A percentile compares a stretch with the other conserved stretches of the same genome.
Evolutionary conservation across 805 yeast species (phyloP).

Genomic region (Ogataea philodendri): DNA sequence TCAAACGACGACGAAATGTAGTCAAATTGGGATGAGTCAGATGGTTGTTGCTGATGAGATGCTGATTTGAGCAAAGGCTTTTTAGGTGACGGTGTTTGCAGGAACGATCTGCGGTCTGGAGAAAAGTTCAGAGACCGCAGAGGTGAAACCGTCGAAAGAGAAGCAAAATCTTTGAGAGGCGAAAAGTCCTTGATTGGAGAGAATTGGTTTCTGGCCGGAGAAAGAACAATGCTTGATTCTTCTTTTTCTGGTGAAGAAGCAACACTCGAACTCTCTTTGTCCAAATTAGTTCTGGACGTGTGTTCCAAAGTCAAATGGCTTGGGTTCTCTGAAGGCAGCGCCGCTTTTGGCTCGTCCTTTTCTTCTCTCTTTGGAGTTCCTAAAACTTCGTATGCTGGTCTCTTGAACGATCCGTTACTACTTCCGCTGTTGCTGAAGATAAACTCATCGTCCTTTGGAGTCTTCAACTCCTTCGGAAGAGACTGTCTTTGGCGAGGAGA

Average conservation of each 20-base stretch:
- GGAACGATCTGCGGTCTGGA: conserved; percentile 4
- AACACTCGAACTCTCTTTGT: too few relatives aligned
- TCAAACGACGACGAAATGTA: conserved; percentile 30
- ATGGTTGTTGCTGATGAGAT: conserved; percentile 17
- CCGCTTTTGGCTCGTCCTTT: conserved; percentile 1
- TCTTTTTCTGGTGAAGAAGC: too few relatives aligned
- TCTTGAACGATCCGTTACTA: conserved; percentile 2
- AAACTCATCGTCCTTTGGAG: conserved; percentile 29
- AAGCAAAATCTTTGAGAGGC: conserved; percentile 10
- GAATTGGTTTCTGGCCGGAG: conserved; percentile 6
- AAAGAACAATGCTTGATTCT: conserved; percentile 1
- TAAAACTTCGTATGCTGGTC: conserved; percentile 18
- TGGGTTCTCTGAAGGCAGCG: too few relatives aligned
- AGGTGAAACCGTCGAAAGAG: conserved; percentile 7
- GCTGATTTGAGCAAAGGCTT: conserved; percentile 3
- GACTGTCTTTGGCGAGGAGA: conserved; percentile 16
- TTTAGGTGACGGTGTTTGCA: conserved; percentile 18
- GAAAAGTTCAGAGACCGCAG: conserved; percentile 7
- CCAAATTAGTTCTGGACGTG: conserved; percentile 2
- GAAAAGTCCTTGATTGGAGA: conserved; percentile 12
- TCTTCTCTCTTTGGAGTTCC: conserved; percentile 9
- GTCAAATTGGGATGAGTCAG: conserved; percentile 27
- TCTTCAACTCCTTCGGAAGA: conserved; percentile 12
- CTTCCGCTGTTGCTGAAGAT: conserved; percentile 17
- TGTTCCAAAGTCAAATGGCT: too few relatives aligned